phyloP scores from a whole-genome alignment of 768 basidiomycete genomes.

The Goffeauzyma gilvescens region DNA sequence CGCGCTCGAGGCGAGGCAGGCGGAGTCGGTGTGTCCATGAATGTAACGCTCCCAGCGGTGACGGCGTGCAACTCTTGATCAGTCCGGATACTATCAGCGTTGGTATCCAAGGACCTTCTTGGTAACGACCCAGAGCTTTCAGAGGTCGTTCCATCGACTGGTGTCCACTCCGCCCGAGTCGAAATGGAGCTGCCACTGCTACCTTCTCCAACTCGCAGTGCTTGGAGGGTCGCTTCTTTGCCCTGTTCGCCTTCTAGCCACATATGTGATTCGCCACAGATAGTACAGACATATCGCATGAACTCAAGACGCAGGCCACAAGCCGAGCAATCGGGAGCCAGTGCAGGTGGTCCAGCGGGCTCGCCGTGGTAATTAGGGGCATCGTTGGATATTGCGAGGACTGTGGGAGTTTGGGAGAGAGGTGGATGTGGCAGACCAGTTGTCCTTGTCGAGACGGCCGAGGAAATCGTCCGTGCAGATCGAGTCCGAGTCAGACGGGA shows the following conservation, averaged over 20 bases:
- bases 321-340: constrained; percentile 51
- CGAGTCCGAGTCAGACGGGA: no score
- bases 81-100: no score
- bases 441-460: background rate
- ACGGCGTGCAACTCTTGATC: no score
- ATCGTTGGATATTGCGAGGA: constrained; percentile 3
- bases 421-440: constrained; percentile 1
- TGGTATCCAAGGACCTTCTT: no score
- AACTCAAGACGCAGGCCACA: constrained; percentile 56
- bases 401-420: background rate
- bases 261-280: constrained; percentile 47
- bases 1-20: background rate
- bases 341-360: constrained; percentile 38
- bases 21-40: background rate
- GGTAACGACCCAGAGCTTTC: background rate
- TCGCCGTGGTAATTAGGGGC: constrained; percentile 16
- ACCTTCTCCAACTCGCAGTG: constrained; percentile 3
- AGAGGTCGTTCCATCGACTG: background rate
- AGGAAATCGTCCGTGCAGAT: background rate
- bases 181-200: constrained; percentile 1
- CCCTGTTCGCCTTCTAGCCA: constrained; percentile 17
- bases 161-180: background rate
- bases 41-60: no score
- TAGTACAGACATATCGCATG: constrained; percentile 77
- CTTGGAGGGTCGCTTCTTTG: constrained; percentile 2